A percentile compares a stretch with the other conserved stretches of the same genome.
phyloP scores from a whole-genome alignment of 805 yeast species.

The Nakazawaea laoshanensis region DNA sequence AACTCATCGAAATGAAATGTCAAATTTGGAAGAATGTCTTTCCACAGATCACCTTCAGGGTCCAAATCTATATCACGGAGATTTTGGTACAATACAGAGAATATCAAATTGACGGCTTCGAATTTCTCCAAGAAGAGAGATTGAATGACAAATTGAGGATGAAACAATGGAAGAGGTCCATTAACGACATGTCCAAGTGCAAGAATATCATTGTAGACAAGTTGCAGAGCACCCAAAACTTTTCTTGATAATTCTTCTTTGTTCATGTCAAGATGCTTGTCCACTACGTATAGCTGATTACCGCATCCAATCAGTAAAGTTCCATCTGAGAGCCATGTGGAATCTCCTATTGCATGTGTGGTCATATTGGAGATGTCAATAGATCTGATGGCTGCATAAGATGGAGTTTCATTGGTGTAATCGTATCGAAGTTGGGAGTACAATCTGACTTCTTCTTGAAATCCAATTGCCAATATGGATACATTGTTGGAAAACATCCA shows the following conservation, averaged over 20 bases:
- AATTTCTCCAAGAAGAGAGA: conserved; percentile 55
- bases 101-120: conserved; percentile 44
- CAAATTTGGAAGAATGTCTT: conserved; percentile 14
- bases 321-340: conserved; percentile 78
- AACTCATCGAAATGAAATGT: not conserved
- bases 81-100: conserved; percentile 42
- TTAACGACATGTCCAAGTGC: conserved; percentile 71
- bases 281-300: conserved; percentile 80
- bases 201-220: conserved; percentile 47
- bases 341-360: conserved; percentile 78
- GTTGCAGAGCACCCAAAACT: conserved; percentile 52
- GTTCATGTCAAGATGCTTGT: conserved; percentile 48
- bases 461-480: conserved; percentile 77
- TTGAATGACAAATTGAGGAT: conserved; percentile 83
- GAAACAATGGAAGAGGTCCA: conserved; percentile 86
- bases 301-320: conserved; percentile 80
- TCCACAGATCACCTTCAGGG: conserved; percentile 13
- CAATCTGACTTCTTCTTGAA: conserved; percentile 48
- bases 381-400: conserved; percentile 68
- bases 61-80: conserved; percentile 47
- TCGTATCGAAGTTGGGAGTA: conserved; percentile 84
- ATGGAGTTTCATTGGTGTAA: conserved; percentile 72
- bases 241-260: conserved; percentile 41
- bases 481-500: conserved; percentile 73
- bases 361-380: conserved; percentile 68